Evolutionary conservation across 2,329 filamentous ascomycete genomes (phyloP), one percentile per base, ranked within the genome.

Genomic region (Colletotrichum lentis): DNA sequence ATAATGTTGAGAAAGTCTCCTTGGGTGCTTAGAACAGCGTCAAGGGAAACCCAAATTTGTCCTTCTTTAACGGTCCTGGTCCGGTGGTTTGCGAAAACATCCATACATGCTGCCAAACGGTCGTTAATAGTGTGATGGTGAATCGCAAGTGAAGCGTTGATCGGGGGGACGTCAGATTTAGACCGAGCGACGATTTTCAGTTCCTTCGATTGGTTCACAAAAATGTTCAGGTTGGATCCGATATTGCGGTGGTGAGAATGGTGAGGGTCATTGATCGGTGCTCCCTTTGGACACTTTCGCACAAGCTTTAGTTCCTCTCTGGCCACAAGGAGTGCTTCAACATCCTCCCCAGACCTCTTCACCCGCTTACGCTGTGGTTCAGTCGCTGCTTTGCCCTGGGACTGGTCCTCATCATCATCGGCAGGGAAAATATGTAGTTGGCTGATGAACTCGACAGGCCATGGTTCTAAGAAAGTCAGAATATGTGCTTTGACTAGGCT

Each of bases 11-110:
- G 73, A 54, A 69, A 66, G 1, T 69, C 72, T 7, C 71, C 71
- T 6, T 68, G 71, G 58, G 73, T 72, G 10, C 78, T 71, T 16
- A 83, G 63, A 5, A 62, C 61, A 22, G 82, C 62, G 39, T 77
- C 71, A 5, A 78, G 71, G 5, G 68, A 71, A 10, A 73, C 73
- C 79, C 80, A 82, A 0, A 84, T 70, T 7, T 63, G 47, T 11
- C 67, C 67, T 49, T 69, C 67, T n/a, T 37, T 35, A 3, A 49
- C n/a, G 12, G 59, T 7, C 35, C 67, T 69, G 58, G 63, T 72
- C 70, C 70, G 52, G 65, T 55, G 71, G 6, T 35, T 20, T 10
- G 52, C 49, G 50, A 49, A 37, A 54, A 64, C 22, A 12, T 71
- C 59, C 20, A 77, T 53, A 8, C 66, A 69, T 24, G 37, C 46